Evolutionary conservation across 2,329 filamentous ascomycete species (phyloP).

Genomic region (Colletotrichum scovillei): DNA sequence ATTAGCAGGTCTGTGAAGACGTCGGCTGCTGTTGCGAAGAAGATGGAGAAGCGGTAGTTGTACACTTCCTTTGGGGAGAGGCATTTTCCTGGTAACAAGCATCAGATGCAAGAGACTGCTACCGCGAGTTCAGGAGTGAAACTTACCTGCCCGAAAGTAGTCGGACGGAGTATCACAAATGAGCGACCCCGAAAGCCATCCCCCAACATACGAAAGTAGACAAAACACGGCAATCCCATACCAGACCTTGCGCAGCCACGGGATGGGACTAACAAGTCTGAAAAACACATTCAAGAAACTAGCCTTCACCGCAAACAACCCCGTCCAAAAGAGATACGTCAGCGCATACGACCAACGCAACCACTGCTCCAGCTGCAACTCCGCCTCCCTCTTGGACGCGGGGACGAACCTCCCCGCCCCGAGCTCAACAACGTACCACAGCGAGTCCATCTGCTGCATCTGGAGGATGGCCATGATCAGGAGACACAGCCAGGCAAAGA

Average conservation of each 20-base stretch:
- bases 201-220: conserved; percentile 37
- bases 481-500: conserved; percentile 42
- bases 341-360: conserved; percentile 39
- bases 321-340: conserved; percentile 40
- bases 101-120: neutral
- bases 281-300: conserved; percentile 40
- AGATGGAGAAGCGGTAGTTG: conserved; percentile 33
- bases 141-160: conserved; percentile 34
- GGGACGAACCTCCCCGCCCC: conserved; percentile 28
- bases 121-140: too few species aligned
- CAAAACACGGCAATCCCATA: conserved; percentile 36
- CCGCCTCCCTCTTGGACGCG: conserved; percentile 5
- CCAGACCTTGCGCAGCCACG: conserved; percentile 35
- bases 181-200: conserved; percentile 33
- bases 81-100: conserved; percentile 32
- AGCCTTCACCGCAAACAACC: conserved; percentile 40
- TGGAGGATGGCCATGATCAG: conserved; percentile 39
- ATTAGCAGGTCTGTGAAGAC: conserved; percentile 36
- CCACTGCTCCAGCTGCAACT: conserved; percentile 8
- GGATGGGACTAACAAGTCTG: conserved; percentile 35
- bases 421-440: conserved; percentile 38
- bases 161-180: conserved; percentile 32
- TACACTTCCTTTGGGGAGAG: conserved; percentile 24
- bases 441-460: conserved; percentile 35
- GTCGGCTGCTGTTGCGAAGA: conserved; percentile 36